Base-by-base conservation (phyloP, 768 basidiomycete species). In the Daedaleopsis nitida region DNA sequence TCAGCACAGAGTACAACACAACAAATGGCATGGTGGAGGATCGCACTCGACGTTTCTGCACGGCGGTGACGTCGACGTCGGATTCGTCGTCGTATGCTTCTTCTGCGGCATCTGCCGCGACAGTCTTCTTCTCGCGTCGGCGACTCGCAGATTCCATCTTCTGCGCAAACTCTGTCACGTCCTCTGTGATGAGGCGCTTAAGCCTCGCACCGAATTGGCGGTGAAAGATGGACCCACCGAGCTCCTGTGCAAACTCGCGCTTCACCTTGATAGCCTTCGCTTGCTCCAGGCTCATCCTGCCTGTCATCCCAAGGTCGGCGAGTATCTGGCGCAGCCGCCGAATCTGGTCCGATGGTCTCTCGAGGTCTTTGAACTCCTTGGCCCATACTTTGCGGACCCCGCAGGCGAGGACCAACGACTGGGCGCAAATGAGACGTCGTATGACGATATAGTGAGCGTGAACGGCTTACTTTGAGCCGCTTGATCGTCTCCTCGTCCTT, bases 321-420 rank as follows among this genome's bases (percentile, higher is more conserved):
- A 94, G 78, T 13, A 89, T 86, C 59, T 81, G 77, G 58, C 83
- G 85, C 37, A 94, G 78, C 43, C 82, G 85, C 53, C 75, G 75
- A 35, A 92, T 87, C 67, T 93, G 90, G 51, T 86, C 81, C 1
- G 78, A 78, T 0, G 86, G 79, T 10, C 75, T 78, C 45, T 83
- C 81, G 42, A 85, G 68, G 57, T 79, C 86, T 65, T 84, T 74
- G 66, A 93, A 88, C 58, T 91, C 82, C 69, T 84, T 91, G 10
- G 82, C 79, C 92, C 92, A 94, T 7, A 83, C 76, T 72, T 87
- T 92, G 59, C 90, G 85, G 17, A 89, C 80, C 7, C 92, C 92
- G 63, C 92, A 93, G 1, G 89, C 88, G 14, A 81, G 71, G 1
- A 94, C 84, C 14, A 90, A 73, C 16, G 85, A 78, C 91, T 92